A percentile compares a stretch with the other conserved stretches of the same genome.
These are phyloP conservation scores for Fusarium sp. DNA, from an alignment of 2,329 filamentous ascomycete genomes.

Conservation along the genomic window DNA sequence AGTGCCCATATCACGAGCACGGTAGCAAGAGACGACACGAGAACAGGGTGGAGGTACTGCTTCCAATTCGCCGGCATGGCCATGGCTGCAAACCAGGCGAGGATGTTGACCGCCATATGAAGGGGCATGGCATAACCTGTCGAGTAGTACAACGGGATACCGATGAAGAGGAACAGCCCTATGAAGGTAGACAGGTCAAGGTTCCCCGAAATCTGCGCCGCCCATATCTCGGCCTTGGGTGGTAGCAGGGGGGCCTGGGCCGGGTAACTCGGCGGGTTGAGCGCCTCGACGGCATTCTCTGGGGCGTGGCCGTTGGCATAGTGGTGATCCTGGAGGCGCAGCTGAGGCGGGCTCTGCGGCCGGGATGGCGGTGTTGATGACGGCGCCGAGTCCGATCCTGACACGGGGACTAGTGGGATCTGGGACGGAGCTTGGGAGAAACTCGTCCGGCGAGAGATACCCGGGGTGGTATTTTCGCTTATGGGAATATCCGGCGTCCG, in stretches of 20 bases:
- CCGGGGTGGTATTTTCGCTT: slow-evolving; percentile 40
- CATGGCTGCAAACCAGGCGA: slow-evolving; percentile 61
- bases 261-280: slow-evolving; percentile 40
- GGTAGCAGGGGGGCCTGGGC: slow-evolving; percentile 54
- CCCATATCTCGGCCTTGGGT: slow-evolving; percentile 60
- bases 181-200: slow-evolving; percentile 57
- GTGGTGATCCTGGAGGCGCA: slow-evolving; percentile 44
- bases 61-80: slow-evolving; percentile 58
- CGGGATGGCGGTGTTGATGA: slow-evolving; percentile 35
- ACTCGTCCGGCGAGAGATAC: slow-evolving; percentile 37
- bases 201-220: slow-evolving; percentile 54
- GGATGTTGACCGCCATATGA: slow-evolving; percentile 57
- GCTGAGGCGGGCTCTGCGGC: slow-evolving; percentile 40
- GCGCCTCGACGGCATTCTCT: slow-evolving; percentile 32
- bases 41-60: slow-evolving; percentile 64
- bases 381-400: slow-evolving; percentile 29
- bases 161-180: slow-evolving; percentile 57
- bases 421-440: slow-evolving; percentile 41
- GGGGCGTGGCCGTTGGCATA: slow-evolving; percentile 34
- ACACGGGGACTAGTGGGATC: slow-evolving; percentile 30
- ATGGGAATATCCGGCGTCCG: slow-evolving; percentile 58
- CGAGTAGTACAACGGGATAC: slow-evolving; percentile 63
- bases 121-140: slow-evolving; percentile 61
- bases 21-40: slow-evolving; percentile 62
- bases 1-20: slow-evolving; percentile 63